Conservation (phyloP, 768 basidiomycete genomes). For the Filobasidium wieringae region DNA sequence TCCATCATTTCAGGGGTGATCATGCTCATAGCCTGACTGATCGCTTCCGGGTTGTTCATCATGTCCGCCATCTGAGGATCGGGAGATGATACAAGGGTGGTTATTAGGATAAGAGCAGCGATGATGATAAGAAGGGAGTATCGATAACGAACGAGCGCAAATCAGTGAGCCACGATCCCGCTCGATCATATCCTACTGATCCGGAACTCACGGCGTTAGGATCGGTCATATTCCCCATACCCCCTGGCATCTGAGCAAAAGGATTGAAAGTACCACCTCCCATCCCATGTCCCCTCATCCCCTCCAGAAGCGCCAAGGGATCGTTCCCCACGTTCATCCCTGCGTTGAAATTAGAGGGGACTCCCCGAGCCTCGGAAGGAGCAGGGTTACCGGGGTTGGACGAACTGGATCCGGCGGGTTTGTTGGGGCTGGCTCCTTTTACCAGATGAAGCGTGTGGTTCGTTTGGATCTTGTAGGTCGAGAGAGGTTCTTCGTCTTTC, state of each 20-base stretch:
- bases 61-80: slow-evolving; percentile 61
- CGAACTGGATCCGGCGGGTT: slow-evolving; percentile 23
- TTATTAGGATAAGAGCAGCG: no score
- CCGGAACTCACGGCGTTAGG: slow-evolving; percentile 68
- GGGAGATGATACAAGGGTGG: no score
- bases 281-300: slow-evolving; percentile 61
- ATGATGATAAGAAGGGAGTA: no score
- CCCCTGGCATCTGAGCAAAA: slow-evolving; percentile 67
- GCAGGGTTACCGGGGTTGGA: slow-evolving; percentile 24
- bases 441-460: slow-evolving; percentile 88
- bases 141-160: no score
- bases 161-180: no score
- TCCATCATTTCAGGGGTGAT: slow-evolving; percentile 74
- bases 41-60: slow-evolving; percentile 65
- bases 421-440: slow-evolving; percentile 49
- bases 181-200: background rate
- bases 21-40: slow-evolving; percentile 64
- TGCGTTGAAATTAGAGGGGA: slow-evolving; percentile 63
- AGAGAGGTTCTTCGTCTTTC: slow-evolving; percentile 57
- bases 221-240: slow-evolving; percentile 64
- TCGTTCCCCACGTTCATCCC: slow-evolving; percentile 73
- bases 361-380: slow-evolving; percentile 29
- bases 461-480: slow-evolving; percentile 66
- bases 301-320: slow-evolving; percentile 71
- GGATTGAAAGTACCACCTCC: slow-evolving; percentile 56